These are phyloP conservation scores for Chaetomium globosum DNA, from an alignment of 2,329 filamentous ascomycete species.

Conservation along the genomic window DNA sequence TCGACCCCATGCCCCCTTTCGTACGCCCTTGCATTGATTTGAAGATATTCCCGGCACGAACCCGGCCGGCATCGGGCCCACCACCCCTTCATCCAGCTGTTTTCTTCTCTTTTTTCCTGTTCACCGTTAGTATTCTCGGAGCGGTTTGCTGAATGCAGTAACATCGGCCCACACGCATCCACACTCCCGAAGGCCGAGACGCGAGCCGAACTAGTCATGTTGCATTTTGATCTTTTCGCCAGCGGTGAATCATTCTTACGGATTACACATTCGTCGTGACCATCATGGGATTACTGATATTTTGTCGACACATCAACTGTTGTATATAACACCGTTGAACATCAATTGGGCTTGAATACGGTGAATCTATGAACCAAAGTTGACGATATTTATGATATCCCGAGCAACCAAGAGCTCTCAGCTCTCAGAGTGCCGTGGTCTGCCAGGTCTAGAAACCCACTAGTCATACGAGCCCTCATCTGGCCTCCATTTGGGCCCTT, in stretches of 20 bases:
- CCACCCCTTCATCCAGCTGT: not conserved
- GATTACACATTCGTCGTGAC: not conserved
- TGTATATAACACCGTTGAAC: not conserved
- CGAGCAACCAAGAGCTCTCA: not conserved
- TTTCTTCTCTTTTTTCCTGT: not conserved
- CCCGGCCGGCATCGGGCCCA: not conserved
- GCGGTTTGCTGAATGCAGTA: not conserved
- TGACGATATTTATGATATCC: not conserved
- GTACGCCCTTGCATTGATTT: too few species aligned
- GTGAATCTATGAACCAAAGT: not conserved
- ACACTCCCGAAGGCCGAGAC: conserved; percentile 1
- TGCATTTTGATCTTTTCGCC: not conserved
- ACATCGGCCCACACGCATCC: not conserved
- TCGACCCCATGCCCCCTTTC: too few species aligned
- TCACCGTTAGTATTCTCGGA: not conserved
- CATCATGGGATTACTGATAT: not conserved
- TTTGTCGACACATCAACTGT: not conserved
- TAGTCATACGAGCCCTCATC: not conserved
- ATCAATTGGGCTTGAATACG: not conserved
- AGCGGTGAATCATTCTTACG: not conserved
- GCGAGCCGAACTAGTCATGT: not conserved
- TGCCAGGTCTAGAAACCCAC: not conserved
- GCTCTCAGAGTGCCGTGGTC: not conserved
- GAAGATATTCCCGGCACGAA: not conserved
- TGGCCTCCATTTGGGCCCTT: not conserved